Base-by-base conservation (phyloP, 306 rosid species). In the Cotoneaster glaucophyllus region DNA sequence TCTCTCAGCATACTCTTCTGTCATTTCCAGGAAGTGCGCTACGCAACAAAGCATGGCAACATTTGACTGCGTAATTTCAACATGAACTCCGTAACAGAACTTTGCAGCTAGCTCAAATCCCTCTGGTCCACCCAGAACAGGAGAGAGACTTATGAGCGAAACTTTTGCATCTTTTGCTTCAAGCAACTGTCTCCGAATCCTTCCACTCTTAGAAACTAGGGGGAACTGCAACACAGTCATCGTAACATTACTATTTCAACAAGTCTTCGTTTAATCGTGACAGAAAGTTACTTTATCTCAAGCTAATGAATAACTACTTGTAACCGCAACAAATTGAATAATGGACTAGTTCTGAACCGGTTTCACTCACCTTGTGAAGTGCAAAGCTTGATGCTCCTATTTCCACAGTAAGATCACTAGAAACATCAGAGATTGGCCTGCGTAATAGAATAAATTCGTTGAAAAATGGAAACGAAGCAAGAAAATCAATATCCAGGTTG, bases 381-480 rank as follows among this genome's bases (percentile, higher is more conserved):
- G 98, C 82, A 69, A 96, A 90, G 90, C 81, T 88, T 25, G 99
- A 87, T 64, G 96, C 78, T 87, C 97, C 99, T 5, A 96, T 85
- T 85, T 96, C 99, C 0, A 96, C 78, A 50, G 86, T 86, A 69
- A 96, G 93, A 82, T 96, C 99, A 66, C 97, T 96, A 45, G 99
- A 88, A 66, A 92, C 98, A 81, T 96, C 99, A 59, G 99, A 96
- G 66, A 96, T 90, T 24, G 99, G 98, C 99, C 99, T 96, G 97
- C 68, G 85, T 84, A 43, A 82, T 8, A 69, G 32, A 78, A 76
- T 83, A 34, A 84, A 41, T 56, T 73, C 14, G 75, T 74, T 77
- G 81, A 81, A 83, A 75, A 84, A 75, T 52, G 73, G 69, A 69
- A 78, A 79, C 66, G 68, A 66, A 70, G 44, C 65, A 82, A 74